Evolutionary conservation across 345 rosid species (phyloP).

Genomic region (Gynandropsis gynandra): DNA sequence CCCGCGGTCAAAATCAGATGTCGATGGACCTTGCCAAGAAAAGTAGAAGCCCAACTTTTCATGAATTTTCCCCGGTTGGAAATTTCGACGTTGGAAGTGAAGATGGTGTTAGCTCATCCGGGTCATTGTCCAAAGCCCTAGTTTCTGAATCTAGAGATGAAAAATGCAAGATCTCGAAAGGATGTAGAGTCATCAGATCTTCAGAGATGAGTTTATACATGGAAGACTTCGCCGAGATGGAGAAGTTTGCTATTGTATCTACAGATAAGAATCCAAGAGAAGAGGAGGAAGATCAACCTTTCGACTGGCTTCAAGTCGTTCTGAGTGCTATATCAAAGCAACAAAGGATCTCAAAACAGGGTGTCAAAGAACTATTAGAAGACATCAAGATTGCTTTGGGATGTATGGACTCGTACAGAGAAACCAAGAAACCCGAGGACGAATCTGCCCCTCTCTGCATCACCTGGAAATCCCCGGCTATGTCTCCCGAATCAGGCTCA

Average conservation of each 20-base stretch:
- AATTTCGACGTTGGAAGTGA: constrained; percentile 40
- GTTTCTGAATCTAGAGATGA: constrained; percentile 38
- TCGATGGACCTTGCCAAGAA: too few species aligned
- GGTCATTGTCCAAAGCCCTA: constrained; percentile 56
- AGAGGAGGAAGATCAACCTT: constrained; percentile 32
- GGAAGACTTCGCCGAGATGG: constrained; percentile 80
- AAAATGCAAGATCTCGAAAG: constrained; percentile 27
- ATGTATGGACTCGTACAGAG: constrained; percentile 25
- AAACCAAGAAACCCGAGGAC: constrained; percentile 13
- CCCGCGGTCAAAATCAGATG: constrained; percentile 44
- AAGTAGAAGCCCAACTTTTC: too few species aligned
- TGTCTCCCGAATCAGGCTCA: constrained; percentile 34
- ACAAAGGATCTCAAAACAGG: constrained; percentile 49
- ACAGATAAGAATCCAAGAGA: constrained; percentile 31
- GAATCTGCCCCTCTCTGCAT: constrained; percentile 32
- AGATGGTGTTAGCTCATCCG: constrained; percentile 45
- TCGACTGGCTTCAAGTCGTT: constrained; percentile 93
- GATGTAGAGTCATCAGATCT: constrained; percentile 23
- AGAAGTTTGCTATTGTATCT: constrained; percentile 70
- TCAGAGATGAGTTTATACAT: constrained; percentile 52
- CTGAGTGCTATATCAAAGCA: constrained; percentile 65
- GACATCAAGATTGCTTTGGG: constrained; percentile 81
- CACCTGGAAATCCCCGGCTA: constrained; percentile 41
- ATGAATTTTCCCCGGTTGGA: constrained; percentile 35
- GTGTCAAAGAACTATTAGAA: constrained; percentile 49